Percentiles rank a stretch among this genome's conserved stretches.
These are phyloP conservation scores for Psilocybe sp. DNA, from an alignment of 768 basidiomycete species.

Conservation along the genomic window DNA sequence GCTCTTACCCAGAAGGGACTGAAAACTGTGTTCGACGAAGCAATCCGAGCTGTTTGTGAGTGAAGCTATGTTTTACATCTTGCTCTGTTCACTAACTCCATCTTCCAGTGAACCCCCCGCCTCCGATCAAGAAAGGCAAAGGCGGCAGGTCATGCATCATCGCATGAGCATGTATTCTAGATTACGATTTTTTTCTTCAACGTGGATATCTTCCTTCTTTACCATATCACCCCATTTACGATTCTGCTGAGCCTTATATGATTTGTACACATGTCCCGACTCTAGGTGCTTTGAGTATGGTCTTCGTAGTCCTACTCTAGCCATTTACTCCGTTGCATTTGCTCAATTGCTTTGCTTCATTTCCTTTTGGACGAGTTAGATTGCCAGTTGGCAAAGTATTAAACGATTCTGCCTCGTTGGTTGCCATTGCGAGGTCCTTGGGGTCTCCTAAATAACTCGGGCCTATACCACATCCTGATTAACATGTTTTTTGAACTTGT, in stretches of 20 bases:
- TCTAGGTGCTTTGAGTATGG: conserved; percentile 20
- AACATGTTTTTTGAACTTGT: too few species aligned
- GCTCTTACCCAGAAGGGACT: conserved; percentile 97
- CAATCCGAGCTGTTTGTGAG: conserved; percentile 93
- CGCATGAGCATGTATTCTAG: conserved; percentile 44
- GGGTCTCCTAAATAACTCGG: too few species aligned
- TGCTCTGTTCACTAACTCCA: not conserved
- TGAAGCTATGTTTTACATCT: conserved; percentile 19
- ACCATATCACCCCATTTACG: conserved; percentile 54
- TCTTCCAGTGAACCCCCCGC: conserved; percentile 70
- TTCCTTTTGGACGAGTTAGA: conserved; percentile 18
- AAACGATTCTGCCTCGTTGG: too few species aligned
- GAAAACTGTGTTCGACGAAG: conserved; percentile 99
- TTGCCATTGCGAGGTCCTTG: too few species aligned
- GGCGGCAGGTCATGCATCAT: conserved; percentile 61
- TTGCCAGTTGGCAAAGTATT: not conserved
- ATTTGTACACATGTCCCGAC: conserved; percentile 45
- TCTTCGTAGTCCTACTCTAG: conserved; percentile 16
- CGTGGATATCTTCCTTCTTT: conserved; percentile 20
- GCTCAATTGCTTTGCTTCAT: not conserved
- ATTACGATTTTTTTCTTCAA: conserved; percentile 17
- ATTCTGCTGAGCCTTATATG: conserved; percentile 60
- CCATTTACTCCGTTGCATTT: conserved; percentile 6
- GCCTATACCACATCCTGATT: too few species aligned
- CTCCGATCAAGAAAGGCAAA: conserved; percentile 52